A percentile compares a stretch with the other conserved stretches of the same genome.
phyloP scores from a whole-genome alignment of 2,329 filamentous ascomycete genomes.

The Pseudocercospora pini-densiflorae region DNA sequence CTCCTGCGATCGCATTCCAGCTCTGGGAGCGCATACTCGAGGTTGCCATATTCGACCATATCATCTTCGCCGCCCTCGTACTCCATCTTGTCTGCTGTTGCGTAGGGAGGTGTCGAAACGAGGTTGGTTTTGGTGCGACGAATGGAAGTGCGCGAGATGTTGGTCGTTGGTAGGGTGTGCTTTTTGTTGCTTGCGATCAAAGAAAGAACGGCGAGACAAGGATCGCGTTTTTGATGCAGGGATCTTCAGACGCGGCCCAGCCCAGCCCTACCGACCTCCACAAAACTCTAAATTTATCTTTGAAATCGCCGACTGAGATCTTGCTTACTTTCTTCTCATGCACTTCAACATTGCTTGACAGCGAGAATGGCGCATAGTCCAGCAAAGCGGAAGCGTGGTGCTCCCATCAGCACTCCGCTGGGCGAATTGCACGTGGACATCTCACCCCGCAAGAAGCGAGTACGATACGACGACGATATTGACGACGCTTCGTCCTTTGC shows the following conservation, averaged over 20 bases:
- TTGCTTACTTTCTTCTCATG: not conserved
- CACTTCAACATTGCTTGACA: not conserved
- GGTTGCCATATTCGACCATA: constrained; percentile 41
- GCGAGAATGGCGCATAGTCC: constrained; percentile 15
- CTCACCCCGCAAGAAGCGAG: constrained; percentile 22
- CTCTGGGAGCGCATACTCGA: constrained; percentile 33
- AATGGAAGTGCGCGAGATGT: not conserved
- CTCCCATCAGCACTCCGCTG: constrained; percentile 11
- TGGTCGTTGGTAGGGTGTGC: not conserved
- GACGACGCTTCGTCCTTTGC: constrained; percentile 16
- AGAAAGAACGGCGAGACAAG: not conserved
- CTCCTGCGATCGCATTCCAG: not conserved
- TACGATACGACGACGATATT: constrained; percentile 14
- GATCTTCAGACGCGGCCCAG: not conserved
- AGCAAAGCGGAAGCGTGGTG: constrained; percentile 22
- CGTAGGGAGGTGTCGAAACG: not conserved
- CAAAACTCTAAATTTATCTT: not conserved
- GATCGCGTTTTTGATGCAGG: not conserved
- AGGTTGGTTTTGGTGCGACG: not conserved
- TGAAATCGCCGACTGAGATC: not conserved
- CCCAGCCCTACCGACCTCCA: constrained; percentile 5
- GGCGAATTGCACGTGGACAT: constrained; percentile 20
- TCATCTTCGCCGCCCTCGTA: constrained; percentile 50
- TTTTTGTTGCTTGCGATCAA: constrained; percentile 4
- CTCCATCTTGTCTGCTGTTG: constrained; percentile 47